Evolutionary conservation across 768 basidiomycete species (phyloP), one percentile per base, ranked within the genome.

Genomic region (Hebeloma cylindrosporum): DNA sequence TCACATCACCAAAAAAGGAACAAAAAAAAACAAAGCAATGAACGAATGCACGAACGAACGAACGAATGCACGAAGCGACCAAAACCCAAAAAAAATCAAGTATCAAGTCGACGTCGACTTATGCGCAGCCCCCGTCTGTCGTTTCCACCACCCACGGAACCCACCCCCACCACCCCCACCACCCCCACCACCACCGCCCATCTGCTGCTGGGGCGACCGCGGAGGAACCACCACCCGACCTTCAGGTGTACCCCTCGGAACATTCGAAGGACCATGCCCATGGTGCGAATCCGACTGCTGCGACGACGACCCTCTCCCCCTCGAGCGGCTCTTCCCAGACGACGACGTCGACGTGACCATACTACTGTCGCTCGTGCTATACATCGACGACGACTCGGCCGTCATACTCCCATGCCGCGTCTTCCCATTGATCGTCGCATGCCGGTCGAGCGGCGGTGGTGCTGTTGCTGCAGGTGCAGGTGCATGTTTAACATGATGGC

Each of bases 331-430:
- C 25, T 50, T 43, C 7, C 44, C 50, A 6, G 55, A 45, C 5
- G 52, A 51, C 13, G 44, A 46, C 2, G 58, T 54, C 7, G 37
- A 48, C 18, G 56, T 45, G 40, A 57, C 59, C 14, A 48, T 57
- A 40, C 51, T 60, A 50, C 53, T 59, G 36, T 56, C 59, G 34
- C 50, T 54, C 4, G 53, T 54, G 23, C 54, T 54, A 22, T 50
- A 48, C 13, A 39, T 41, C 18, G 51, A 52, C 4, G 41, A 35
- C 16, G 50, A 26, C 31, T 39, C 25, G n/a, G 41, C 45, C 3
- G 29, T 14, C 33, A 38, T 26, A 30, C 48, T 48, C n/a, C 22
- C 36, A 14, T 51, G 55, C 22, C 55, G 36, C 23, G 21, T 34
- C 26, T 46, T 37, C 3, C 50, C 45, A 11, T 40, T 36, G 2